Base-by-base conservation (phyloP, 1,139 yeast genomes). In the Kurtzmaniella natalensis region DNA sequence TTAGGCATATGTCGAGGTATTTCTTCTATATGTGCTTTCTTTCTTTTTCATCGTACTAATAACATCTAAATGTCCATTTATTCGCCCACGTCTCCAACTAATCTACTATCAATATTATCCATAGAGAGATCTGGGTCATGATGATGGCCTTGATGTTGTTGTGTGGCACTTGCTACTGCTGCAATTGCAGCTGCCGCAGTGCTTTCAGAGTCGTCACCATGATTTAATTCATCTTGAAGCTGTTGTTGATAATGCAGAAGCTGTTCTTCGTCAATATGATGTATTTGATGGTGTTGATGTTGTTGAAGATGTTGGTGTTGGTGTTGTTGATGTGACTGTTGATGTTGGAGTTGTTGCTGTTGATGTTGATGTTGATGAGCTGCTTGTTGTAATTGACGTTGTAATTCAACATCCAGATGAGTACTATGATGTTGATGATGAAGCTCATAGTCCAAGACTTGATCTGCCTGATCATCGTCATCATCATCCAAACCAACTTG, bases 61-160 rank as follows among this genome's bases (percentile, higher is more conserved):
- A n/a, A n/a, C n/a, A n/a, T n/a, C n/a, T n/a, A n/a, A n/a, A n/a
- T n/a, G n/a, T n/a, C n/a, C n/a, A n/a, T n/a, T n/a, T 23, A 23
- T 14, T 30, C 27, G 5, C 21, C 21, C 4, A 23, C 24, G 22
- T 67, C 74, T 19, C 73, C 73, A 27, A 69, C 74, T 44, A 69
- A 57, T 37, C 75, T 53, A 45, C 70, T 61, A 43, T 69, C 75
- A 40, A 69, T 69, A 44, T 69, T 69, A 38, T 68, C 74, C 63
- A 69, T 69, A 9, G 70, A 60, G 41, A 69, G 58, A 35, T 64
- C 72, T 32, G 55, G 56, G 26, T 51, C 53, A 32, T 55, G 58
- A 34, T 51, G 51, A 28, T 48, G 55, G 32, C 53, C 56, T 36
- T 50, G 55, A 9, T 17, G 22, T 35, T 51, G 55, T 32, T 50